Base-by-base conservation (phyloP, 768 basidiomycete genomes). In the Tricholoma sp. region DNA sequence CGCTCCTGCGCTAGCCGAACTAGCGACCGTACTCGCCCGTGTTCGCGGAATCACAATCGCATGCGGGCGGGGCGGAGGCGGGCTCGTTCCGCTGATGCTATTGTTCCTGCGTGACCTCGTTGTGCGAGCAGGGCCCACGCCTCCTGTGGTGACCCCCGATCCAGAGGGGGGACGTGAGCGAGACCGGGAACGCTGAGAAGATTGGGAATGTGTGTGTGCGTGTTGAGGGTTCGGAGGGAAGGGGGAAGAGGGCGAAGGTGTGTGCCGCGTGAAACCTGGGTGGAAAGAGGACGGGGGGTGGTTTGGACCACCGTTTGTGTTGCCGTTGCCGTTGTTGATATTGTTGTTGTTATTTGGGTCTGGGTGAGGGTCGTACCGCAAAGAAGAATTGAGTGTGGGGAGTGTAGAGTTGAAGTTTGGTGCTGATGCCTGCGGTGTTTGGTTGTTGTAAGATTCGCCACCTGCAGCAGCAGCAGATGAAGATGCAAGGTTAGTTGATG, bases 31-130 rank as follows among this genome's bases (percentile, higher is more conserved):
- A 39, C 57, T 66, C 19, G 74, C 69, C 18, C 77, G 55, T 0
- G 54, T 64, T 43, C 27, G 65, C 71, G 6, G 89, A 62, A 90
- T 90, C 51, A 88, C 74, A 66, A 91, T 89, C 9, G 86, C 86
- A 61, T 85, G 84, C 0, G 86, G 84, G 19, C 81, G 74, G 11
- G 63, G 67, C 18, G 78, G 76, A 39, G 81, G 84, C 52, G 79
- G 86, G 57, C 68, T 79, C 46, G 77, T 83, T 11, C 82, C 79
- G 59, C 80, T 81, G 47, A 89, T 75, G 59, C 81, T 83, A 57
- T 81, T 83, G 57, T 82, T 82, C 55, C 87, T 73, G 58, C 87
- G 76, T 18, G 81, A 66, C 16, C 85, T 74, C 14, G 80, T 74
- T 0, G 81, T 81, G 53, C 84, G 71, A 8, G 81, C 77, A 2